Percentiles rank a stretch among this genome's conserved stretches.
Evolutionary conservation across 2,329 filamentous ascomycete genomes (phyloP).

Genomic region (Colletotrichum endophyticum): DNA sequence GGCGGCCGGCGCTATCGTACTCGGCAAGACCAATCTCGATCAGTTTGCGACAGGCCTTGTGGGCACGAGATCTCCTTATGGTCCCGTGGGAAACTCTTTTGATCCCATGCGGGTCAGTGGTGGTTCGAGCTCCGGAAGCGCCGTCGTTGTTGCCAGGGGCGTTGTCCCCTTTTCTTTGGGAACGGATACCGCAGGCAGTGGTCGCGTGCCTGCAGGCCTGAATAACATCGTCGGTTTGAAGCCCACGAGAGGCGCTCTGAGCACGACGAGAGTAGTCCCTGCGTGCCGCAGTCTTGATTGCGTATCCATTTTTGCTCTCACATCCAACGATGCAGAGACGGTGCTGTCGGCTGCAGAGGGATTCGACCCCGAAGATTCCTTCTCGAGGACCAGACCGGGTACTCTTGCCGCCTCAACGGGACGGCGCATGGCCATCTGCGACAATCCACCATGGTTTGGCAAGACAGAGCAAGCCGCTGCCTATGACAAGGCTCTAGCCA

Average conservation of each 20-base stretch:
- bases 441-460: conserved; percentile 41
- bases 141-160: conserved; percentile 57
- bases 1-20: conserved; percentile 57
- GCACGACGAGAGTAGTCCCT: conserved; percentile 53
- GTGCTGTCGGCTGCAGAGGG: conserved; percentile 54
- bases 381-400: conserved; percentile 46
- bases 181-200: conserved; percentile 61
- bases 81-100: conserved; percentile 58
- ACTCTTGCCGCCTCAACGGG: conserved; percentile 2
- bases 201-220: conserved; percentile 56
- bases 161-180: conserved; percentile 62
- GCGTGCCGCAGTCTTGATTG: conserved; percentile 64
- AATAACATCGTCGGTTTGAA: conserved; percentile 58
- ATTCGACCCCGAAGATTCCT: conserved; percentile 54
- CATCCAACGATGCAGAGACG: conserved; percentile 51
- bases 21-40: conserved; percentile 66
- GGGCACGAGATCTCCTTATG: conserved; percentile 65
- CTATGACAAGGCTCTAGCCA: conserved; percentile 44
- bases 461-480: conserved; percentile 41
- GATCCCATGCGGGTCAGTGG: conserved; percentile 43
- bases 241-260: conserved; percentile 58
- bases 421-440: conserved; percentile 40
- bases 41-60: conserved; percentile 68
- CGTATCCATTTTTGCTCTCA: conserved; percentile 57
- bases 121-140: conserved; percentile 63